phyloP scores from a whole-genome alignment of 371 early-diverging fungal genomes.

The Mucor piriformis region DNA sequence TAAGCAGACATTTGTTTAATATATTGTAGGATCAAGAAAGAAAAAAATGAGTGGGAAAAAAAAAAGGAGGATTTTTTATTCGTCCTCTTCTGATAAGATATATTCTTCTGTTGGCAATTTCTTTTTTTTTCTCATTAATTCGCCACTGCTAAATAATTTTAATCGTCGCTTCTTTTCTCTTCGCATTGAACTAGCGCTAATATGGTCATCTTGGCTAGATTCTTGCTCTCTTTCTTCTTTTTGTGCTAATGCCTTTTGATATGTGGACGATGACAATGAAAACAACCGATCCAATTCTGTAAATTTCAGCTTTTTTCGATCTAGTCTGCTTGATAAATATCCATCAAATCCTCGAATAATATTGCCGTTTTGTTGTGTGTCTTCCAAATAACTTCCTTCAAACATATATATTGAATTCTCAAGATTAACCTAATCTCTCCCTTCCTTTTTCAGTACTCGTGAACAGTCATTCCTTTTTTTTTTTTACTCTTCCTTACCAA shows the following conservation, averaged over 20 bases:
- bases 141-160: slow-evolving; percentile 16
- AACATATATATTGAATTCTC: slow-evolving; percentile 77
- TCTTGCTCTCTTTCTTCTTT: slow-evolving; percentile 58
- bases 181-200: slow-evolving; percentile 23
- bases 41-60: not conserved
- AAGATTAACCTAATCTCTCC: slow-evolving; percentile 45
- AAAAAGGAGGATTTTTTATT: not conserved
- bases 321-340: slow-evolving; percentile 59
- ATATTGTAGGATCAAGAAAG: slow-evolving; percentile 4
- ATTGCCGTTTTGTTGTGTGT: slow-evolving; percentile 78
- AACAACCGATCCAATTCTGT: slow-evolving; percentile 65
- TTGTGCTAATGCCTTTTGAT: slow-evolving; percentile 61
- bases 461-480: not conserved
- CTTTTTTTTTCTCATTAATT: slow-evolving; percentile 33
- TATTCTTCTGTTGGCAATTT: not conserved
- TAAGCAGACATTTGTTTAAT: slow-evolving; percentile 44
- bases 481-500: slow-evolving; percentile 37
- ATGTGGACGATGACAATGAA: slow-evolving; percentile 65
- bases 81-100: not conserved
- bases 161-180: slow-evolving; percentile 44
- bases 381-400: slow-evolving; percentile 81
- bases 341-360: slow-evolving; percentile 83
- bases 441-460: not conserved
- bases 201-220: slow-evolving; percentile 59
- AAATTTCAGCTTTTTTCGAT: slow-evolving; percentile 59